Conservation (phyloP, 768 basidiomycete species). For the Guyanaporus albipodus region DNA sequence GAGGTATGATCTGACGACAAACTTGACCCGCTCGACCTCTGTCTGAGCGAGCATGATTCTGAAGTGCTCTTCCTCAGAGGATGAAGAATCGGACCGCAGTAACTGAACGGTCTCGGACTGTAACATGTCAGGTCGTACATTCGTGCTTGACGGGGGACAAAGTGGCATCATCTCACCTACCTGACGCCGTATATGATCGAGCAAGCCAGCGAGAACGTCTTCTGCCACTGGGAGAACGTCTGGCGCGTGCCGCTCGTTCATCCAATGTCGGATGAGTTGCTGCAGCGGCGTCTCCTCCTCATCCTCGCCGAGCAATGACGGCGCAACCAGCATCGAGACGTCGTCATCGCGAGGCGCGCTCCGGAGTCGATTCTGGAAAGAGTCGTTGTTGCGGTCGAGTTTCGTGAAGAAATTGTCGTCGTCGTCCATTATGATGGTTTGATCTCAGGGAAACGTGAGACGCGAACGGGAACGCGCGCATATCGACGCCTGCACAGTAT, state of each 20-base stretch:
- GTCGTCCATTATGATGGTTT: constrained; percentile 20
- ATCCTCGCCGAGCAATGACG: constrained; percentile 30
- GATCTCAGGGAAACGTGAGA: too few relatives aligned
- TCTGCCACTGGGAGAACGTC: constrained; percentile 76
- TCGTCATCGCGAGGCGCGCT: constrained; percentile 31
- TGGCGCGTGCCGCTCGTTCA: constrained; percentile 79
- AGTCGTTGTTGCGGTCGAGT: constrained; percentile 15
- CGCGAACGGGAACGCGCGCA: too few relatives aligned
- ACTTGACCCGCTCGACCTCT: constrained; percentile 92
- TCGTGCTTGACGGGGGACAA: not conserved
- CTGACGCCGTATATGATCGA: constrained; percentile 81
- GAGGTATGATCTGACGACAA: constrained; percentile 85
- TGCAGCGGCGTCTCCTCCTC: constrained; percentile 58
- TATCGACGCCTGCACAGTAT: too few relatives aligned
- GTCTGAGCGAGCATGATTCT: constrained; percentile 91
- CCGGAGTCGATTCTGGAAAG: constrained; percentile 37
- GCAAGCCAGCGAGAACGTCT: constrained; percentile 54
- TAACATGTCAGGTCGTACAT: not conserved
- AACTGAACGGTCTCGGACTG: constrained; percentile 78
- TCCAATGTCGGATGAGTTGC: constrained; percentile 76
- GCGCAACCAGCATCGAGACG: constrained; percentile 28
- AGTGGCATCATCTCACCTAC: constrained; percentile 40
- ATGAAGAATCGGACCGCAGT: constrained; percentile 73
- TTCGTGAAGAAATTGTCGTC: constrained; percentile 29
- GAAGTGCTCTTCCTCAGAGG: constrained; percentile 91